Conservation (phyloP, 768 basidiomycete genomes). For the Lactifluus pinguis region DNA sequence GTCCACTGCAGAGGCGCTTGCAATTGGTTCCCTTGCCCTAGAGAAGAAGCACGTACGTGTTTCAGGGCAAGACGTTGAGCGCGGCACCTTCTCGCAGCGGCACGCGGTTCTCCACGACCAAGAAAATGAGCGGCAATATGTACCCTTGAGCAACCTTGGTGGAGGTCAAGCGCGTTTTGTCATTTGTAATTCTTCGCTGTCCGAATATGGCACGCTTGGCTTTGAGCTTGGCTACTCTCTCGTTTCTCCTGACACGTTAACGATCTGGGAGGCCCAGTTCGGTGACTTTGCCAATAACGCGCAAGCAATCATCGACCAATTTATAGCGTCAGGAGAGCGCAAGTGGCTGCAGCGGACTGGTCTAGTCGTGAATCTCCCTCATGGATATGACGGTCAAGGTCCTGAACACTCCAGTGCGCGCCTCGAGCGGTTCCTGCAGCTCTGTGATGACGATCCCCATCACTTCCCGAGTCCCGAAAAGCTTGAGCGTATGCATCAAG, state of each 20-base stretch:
- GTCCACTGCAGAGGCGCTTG: slow-evolving; percentile 97
- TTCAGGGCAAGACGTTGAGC: slow-evolving; percentile 97
- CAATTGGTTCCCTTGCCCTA: slow-evolving; percentile 86
- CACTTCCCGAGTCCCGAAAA: slow-evolving; percentile 83
- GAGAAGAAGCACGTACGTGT: slow-evolving; percentile 93
- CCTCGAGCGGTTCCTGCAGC: slow-evolving; percentile 92
- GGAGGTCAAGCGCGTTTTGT: slow-evolving; percentile 87
- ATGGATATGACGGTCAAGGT: slow-evolving; percentile 97
- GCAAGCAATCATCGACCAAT: slow-evolving; percentile 97
- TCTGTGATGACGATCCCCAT: slow-evolving; percentile 95
- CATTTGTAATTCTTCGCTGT: slow-evolving; percentile 93
- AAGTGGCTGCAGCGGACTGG: slow-evolving; percentile 97
- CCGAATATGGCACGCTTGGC: slow-evolving; percentile 89
- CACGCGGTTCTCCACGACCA: slow-evolving; percentile 98
- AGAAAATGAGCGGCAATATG: slow-evolving; percentile 79
- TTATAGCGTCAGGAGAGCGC: slow-evolving; percentile 93
- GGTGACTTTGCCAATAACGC: slow-evolving; percentile 98
- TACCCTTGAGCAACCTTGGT: slow-evolving; percentile 83
- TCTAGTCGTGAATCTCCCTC: slow-evolving; percentile 80
- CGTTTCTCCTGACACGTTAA: slow-evolving; percentile 85
- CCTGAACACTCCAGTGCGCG: slow-evolving; percentile 97
- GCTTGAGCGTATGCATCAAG: slow-evolving; percentile 92
- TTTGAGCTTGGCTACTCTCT: slow-evolving; percentile 99
- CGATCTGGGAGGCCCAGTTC: slow-evolving; percentile 98
- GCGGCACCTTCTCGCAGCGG: slow-evolving; percentile 97